phyloP scores from a whole-genome alignment of 108 stramenopile genomes.

The Nitzschia sp. region DNA sequence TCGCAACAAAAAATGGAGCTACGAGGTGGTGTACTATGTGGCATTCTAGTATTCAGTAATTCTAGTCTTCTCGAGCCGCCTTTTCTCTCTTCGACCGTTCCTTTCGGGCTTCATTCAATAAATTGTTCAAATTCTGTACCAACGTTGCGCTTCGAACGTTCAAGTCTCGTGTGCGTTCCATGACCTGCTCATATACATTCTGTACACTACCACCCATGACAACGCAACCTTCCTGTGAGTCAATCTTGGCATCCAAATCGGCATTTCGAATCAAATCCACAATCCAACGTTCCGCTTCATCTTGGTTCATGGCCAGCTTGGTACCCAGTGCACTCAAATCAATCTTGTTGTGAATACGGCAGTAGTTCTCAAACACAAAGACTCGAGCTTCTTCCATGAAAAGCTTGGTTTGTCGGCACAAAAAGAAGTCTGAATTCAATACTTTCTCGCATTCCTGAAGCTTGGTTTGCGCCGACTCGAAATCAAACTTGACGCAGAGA shows the following conservation, averaged over 20 bases:
- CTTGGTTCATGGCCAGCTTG: constrained; percentile 93
- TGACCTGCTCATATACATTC: constrained; percentile 89
- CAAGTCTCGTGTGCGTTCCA: constrained; percentile 96
- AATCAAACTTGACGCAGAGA: constrained; percentile 97
- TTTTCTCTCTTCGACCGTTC: constrained; percentile 61
- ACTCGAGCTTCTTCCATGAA: constrained; percentile 99
- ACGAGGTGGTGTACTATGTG: too few species aligned
- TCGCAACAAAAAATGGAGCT: too few species aligned
- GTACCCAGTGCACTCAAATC: constrained; percentile 92
- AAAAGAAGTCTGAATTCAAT: constrained; percentile 94
- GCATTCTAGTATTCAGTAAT: too few species aligned
- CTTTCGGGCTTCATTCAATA: constrained; percentile 65
- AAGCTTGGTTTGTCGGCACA: constrained; percentile 89
- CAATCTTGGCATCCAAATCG: constrained; percentile 95
- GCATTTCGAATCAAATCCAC: constrained; percentile 97
- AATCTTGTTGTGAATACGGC: constrained; percentile 98
- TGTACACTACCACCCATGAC: constrained; percentile 90
- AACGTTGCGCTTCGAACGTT: constrained; percentile 82
- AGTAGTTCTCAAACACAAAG: constrained; percentile 99
- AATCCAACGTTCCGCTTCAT: constrained; percentile 97
- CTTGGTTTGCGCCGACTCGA: constrained; percentile 94
- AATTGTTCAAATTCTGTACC: constrained; percentile 61
- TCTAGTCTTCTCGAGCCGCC: constrained; percentile 54
- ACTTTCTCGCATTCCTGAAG: constrained; percentile 86
- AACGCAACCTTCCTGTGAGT: constrained; percentile 91